Evolutionary conservation across 1,284 basidiomycete species (phyloP).

Genomic region (Austroboletus novae-zelandiae): DNA sequence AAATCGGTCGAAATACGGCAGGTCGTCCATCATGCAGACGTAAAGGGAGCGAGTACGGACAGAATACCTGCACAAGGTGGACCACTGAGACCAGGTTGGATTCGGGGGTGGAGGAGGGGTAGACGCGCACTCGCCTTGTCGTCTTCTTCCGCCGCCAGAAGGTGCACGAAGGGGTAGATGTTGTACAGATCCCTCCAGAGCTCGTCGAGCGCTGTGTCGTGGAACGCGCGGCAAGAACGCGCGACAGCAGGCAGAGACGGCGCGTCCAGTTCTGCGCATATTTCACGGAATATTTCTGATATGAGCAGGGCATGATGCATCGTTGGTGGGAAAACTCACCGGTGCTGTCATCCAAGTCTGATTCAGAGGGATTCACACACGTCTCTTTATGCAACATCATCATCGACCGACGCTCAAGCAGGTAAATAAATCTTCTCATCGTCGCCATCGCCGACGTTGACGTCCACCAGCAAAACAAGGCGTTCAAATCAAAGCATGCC

Average conservation of each 20-base stretch:
- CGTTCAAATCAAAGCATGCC: conserved; percentile 87
- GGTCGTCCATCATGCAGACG: conserved; percentile 19
- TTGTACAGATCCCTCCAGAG: conserved; percentile 24
- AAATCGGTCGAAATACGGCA: conserved; percentile 8
- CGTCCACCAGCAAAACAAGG: conserved; percentile 75
- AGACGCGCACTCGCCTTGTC: conserved; percentile 11
- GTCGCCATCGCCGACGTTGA: not conserved
- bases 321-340: not conserved
- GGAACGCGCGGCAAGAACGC: conserved; percentile 22
- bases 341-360: no score
- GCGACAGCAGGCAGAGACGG: conserved; percentile 22
- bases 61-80: conserved; percentile 21
- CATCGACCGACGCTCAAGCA: conserved; percentile 87
- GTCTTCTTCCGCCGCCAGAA: conserved; percentile 11
- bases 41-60: conserved; percentile 19
- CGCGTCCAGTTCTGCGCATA: conserved; percentile 12
- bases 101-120: not conserved
- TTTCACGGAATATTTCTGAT: conserved; percentile 19
- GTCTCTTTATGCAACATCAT: conserved; percentile 43
- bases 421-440: conserved; percentile 37
- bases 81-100: conserved; percentile 12
- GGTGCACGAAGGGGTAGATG: conserved; percentile 21
- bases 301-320: conserved; percentile 29
- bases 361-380: not conserved
- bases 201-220: conserved; percentile 26